phyloP scores from a whole-genome alignment of 495 filamentous ascomycete genomes.

The Penicillium nucicola region DNA sequence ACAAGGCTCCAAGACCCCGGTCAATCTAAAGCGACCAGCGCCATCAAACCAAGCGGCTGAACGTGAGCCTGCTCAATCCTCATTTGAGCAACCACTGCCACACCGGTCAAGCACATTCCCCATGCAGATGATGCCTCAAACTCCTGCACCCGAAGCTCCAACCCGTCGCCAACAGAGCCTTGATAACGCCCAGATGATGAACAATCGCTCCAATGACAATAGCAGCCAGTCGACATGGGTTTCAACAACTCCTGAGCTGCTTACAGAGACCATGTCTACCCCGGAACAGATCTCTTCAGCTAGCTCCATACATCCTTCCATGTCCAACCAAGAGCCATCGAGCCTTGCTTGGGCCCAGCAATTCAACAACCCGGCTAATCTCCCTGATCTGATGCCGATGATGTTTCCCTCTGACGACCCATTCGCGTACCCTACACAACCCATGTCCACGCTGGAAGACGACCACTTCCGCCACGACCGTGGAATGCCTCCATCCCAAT shows the following conservation, averaged over 20 bases:
- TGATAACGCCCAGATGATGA: constrained; percentile 26
- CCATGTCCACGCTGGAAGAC: constrained; percentile 64
- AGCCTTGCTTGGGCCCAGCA: constrained; percentile 28
- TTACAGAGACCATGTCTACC: constrained; percentile 32
- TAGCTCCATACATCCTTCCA: constrained; percentile 13
- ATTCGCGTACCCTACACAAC: constrained; percentile 85
- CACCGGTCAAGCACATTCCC: constrained; percentile 51
- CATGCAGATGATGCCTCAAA: constrained; percentile 26
- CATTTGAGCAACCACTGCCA: constrained; percentile 30
- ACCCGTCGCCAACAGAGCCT: constrained; percentile 30
- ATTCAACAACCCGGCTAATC: constrained; percentile 31
- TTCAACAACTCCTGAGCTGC: constrained; percentile 27
- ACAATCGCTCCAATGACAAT: constrained; percentile 21
- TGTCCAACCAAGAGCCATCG: constrained; percentile 25
- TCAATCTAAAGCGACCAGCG: constrained; percentile 42
- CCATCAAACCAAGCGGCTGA: constrained; percentile 24
- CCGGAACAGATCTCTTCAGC: constrained; percentile 21
- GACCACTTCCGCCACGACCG: constrained; percentile 41
- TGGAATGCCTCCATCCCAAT: constrained; percentile 10
- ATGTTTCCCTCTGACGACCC: constrained; percentile 93
- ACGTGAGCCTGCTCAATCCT: constrained; percentile 22
- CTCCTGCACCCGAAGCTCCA: constrained; percentile 14
- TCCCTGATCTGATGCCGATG: constrained; percentile 77
- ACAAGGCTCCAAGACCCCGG: constrained; percentile 40
- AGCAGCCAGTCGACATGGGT: constrained; percentile 27